Evolutionary conservation across 495 filamentous ascomycete species (phyloP).

Genomic region (Penicillium verhagenii): DNA sequence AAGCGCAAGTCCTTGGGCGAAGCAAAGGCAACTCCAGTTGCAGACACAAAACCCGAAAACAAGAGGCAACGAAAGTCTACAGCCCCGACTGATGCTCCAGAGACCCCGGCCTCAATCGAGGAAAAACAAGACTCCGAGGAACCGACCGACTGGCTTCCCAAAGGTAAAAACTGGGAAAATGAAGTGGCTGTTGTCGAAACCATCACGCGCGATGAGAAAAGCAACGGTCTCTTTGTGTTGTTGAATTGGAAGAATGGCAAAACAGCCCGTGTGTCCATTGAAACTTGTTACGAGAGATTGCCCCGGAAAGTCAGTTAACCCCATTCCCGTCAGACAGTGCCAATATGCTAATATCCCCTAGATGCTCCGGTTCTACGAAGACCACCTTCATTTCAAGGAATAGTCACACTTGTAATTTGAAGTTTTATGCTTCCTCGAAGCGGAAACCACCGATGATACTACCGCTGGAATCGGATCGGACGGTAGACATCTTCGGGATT

Average conservation of each 20-base stretch:
- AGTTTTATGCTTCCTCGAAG: not conserved
- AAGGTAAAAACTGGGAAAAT: slow-evolving; percentile 56
- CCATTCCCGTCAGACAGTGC: no score
- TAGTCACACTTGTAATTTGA: not conserved
- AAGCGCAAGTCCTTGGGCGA: slow-evolving; percentile 42
- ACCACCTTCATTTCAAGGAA: slow-evolving; percentile 45
- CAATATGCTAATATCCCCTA: slow-evolving; percentile 21
- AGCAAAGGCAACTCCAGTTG: slow-evolving; percentile 24
- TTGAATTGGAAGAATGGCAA: slow-evolving; percentile 56
- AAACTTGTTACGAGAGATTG: slow-evolving; percentile 42
- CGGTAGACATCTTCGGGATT: not conserved
- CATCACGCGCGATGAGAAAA: slow-evolving; percentile 48
- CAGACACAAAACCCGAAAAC: slow-evolving; percentile 21
- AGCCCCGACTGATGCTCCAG: slow-evolving; percentile 7
- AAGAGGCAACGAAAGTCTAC: slow-evolving; percentile 24
- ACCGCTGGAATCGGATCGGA: not conserved
- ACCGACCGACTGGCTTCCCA: slow-evolving; percentile 44
- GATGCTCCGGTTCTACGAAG: slow-evolving; percentile 50
- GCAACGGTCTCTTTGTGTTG: slow-evolving; percentile 44
- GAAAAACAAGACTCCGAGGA: slow-evolving; percentile 21
- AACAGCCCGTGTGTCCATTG: slow-evolving; percentile 36
- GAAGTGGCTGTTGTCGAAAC: slow-evolving; percentile 56
- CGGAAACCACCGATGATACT: not conserved
- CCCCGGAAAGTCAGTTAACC: slow-evolving; percentile 31
- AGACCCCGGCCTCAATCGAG: slow-evolving; percentile 14